Evolutionary conservation across 176 grass and related monocot species (phyloP), one percentile per base, ranked within the genome.

Genomic region (Zoysia pacifica): DNA sequence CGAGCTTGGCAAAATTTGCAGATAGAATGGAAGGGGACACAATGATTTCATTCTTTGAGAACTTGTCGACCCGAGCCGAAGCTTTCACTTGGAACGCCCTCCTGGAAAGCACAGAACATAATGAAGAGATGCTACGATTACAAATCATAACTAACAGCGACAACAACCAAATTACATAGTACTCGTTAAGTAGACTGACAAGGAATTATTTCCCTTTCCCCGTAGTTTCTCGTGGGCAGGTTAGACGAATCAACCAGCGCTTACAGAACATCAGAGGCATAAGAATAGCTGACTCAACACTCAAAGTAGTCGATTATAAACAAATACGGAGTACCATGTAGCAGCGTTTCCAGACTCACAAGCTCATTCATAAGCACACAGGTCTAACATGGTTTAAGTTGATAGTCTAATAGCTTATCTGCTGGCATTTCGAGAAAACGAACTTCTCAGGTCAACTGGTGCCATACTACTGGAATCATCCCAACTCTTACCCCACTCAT

Each of bases 11-110:
- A 59, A 95, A 99, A 75, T 95, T 99, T 73, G 96, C 96, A 63
- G 96, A 99, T 14, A 99, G 93, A 80, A 99, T 95, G 60, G 96
- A 99, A 41, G 96, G 96, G 56, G 96, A 99, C 47, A 99, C 96
- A 11, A 99, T 95, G 72, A 99, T 99, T 84, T 99, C 90, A 38
- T 38, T 99, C 84, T 99, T 99, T 14, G 92, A 99, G 72, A 77
- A 99, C 55, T 86, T 93, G 81, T 99, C 96, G 10, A 99, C 96
- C 67, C 96, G 86, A 56, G 89, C 42, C 18, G 96, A 82, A 13
- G 96, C 96, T 51, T 72, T 95, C 67, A 95, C 90, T 54, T 78
- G 87, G 87, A 89, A 86, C 39, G 41, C 6, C 78, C 82, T 89
- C 87, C 87, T 89, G 12, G 44, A 74, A 53, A 78, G 20, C 78